A percentile compares a stretch with the other conserved stretches of the same genome.
Evolutionary conservation across 2,329 filamentous ascomycete genomes (phyloP).

Genomic region (Camillea tinctor): DNA sequence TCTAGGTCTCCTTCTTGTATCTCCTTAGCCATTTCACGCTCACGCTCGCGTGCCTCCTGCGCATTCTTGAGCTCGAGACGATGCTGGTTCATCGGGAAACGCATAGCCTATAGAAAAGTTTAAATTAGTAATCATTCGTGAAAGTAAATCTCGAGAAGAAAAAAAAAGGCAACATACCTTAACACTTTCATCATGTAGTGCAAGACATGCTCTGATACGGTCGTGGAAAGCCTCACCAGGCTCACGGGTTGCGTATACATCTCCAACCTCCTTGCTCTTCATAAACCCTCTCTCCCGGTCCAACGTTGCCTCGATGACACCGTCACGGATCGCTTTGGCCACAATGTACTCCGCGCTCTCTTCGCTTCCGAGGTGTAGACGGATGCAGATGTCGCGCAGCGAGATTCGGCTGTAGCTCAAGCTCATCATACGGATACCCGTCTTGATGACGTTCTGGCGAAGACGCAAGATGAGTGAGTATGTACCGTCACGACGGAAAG

Average conservation of each 20-base stretch:
- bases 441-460: slow-evolving; percentile 98
- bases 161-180: slow-evolving; percentile 62
- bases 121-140: slow-evolving; percentile 26
- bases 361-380: slow-evolving; percentile 88
- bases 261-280: slow-evolving; percentile 96
- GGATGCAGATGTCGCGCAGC: slow-evolving; percentile 93
- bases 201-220: slow-evolving; percentile 86
- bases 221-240: slow-evolving; percentile 97
- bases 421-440: slow-evolving; percentile 98
- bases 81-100: slow-evolving; percentile 99
- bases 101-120: slow-evolving; percentile 70
- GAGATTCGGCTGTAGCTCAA: slow-evolving; percentile 97
- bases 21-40: slow-evolving; percentile 97
- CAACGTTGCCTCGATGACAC: slow-evolving; percentile 91
- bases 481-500: slow-evolving; percentile 89
- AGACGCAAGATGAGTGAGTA: slow-evolving; percentile 94
- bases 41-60: slow-evolving; percentile 93
- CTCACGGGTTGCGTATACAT: slow-evolving; percentile 94
- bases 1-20: slow-evolving; percentile 97
- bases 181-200: slow-evolving; percentile 94
- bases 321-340: slow-evolving; percentile 95
- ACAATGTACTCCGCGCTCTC: slow-evolving; percentile 99
- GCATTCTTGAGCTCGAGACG: slow-evolving; percentile 95
- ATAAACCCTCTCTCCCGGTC: slow-evolving; percentile 95
- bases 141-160: neutral